Conservation (phyloP, 2,329 filamentous ascomycete genomes). For the Diaporthe batatas region DNA sequence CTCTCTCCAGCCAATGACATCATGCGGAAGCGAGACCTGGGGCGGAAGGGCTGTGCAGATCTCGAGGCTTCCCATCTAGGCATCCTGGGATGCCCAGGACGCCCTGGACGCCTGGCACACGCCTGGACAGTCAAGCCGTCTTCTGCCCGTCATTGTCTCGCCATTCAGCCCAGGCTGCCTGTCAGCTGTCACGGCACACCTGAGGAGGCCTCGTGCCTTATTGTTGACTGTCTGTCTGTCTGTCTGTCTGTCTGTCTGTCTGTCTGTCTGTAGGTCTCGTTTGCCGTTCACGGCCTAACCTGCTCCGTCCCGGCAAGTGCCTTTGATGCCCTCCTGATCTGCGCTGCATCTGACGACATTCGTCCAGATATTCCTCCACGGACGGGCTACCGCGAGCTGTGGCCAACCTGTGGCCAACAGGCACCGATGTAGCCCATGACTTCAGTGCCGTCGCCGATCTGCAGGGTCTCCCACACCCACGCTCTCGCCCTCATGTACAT, state of each 20-base stretch:
- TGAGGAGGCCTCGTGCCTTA: constrained; percentile 5
- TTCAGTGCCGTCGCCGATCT: constrained; percentile 44
- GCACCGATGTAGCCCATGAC: constrained; percentile 42
- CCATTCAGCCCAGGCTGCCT: background rate
- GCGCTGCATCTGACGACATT: constrained; percentile 28
- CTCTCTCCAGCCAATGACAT: constrained; percentile 45
- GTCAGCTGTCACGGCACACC: background rate
- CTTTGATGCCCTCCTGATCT: constrained; percentile 12
- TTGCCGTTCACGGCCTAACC: background rate
- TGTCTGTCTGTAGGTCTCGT: background rate
- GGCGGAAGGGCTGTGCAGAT: constrained; percentile 40
- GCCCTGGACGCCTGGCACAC: background rate
- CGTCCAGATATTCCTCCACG: constrained; percentile 22
- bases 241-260: background rate
- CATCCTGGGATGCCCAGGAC: background rate
- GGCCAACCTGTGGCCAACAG: constrained; percentile 40
- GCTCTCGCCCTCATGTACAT: constrained; percentile 33
- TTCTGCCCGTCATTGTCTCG: constrained; percentile 20
- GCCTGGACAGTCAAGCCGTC: background rate
- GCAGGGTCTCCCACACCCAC: constrained; percentile 45
- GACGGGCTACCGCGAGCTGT: constrained; percentile 20
- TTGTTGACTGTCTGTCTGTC: background rate
- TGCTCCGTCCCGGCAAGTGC: constrained; percentile 31
- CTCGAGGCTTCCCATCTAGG: constrained; percentile 34
- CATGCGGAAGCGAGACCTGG: constrained; percentile 43